Evolutionary conservation across 257 asterid species (phyloP), one percentile per base, ranked within the genome.

Genomic region (Plectranthus barbatus): DNA sequence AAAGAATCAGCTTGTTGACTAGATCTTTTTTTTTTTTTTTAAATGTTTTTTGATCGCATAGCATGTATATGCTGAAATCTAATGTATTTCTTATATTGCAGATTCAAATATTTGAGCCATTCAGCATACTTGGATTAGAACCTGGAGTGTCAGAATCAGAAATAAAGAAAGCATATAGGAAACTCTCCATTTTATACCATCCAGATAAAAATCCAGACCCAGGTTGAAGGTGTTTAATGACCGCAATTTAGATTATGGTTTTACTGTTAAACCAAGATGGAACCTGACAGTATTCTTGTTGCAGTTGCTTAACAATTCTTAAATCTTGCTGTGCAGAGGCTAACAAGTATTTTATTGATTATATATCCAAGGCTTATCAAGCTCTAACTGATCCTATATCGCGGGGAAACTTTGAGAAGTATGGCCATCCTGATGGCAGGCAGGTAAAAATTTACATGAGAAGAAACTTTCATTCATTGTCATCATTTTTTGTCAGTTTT

Each of bases 121-220:
- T 90, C 79, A 81, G 83, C 74, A 93, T 93, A 78, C 96, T 93
- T 77, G 99, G 95, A 70, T 79, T 93, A 74, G 96, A 85, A 65
- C 68, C 86, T 47, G 99, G 95, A 72, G 96, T 79, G 64, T 87
- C 97, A 47, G 99, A 90, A 63, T 77, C 90, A 54, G 99, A 90
- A 69, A 93, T 90, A 76, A 93, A 93, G 87, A 93, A 90, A 78
- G 99, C 99, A 17, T 93, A 93, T 64, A 84, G 99, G 85, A 93
- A 85, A 73, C 91, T 90, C 69, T 93, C 99, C 70, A 80, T 93
- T 77, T 83, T 85, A 55, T 93, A 87, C 85, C 99, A 93, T 73
- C 99, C 99, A 56, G 99, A 93, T 79, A 93, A 93, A 84, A 93
- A 93, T 90, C 99, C 99, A 45, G 97, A 90, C 76, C 99, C 99